phyloP scores from a whole-genome alignment of 2,329 filamentous ascomycete species.

The Blastomyces silverae region DNA sequence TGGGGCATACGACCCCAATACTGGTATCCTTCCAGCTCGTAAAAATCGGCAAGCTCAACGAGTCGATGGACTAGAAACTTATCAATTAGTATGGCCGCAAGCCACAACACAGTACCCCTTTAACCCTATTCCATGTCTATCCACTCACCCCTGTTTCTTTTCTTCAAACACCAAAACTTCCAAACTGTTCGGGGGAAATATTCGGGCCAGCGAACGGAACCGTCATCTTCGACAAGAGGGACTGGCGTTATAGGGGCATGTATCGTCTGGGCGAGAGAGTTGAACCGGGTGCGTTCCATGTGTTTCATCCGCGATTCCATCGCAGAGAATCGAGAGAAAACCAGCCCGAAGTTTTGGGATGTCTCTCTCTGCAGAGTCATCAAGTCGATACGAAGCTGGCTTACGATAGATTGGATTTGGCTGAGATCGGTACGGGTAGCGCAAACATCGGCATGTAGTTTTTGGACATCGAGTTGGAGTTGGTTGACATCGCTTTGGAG shows the following conservation, averaged over 20 bases:
- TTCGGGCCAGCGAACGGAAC: constrained; percentile 32
- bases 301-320: constrained; percentile 34
- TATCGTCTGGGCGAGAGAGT: constrained; percentile 35
- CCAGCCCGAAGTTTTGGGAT: constrained; percentile 27
- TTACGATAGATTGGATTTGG: constrained; percentile 33
- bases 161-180: constrained; percentile 41
- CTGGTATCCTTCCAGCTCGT: constrained; percentile 36
- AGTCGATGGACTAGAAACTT: constrained; percentile 33
- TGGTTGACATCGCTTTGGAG: constrained; percentile 36
- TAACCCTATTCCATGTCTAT: constrained; percentile 2
- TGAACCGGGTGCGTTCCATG: constrained; percentile 36
- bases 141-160: constrained; percentile 35
- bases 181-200: constrained; percentile 38
- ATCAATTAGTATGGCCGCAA: constrained; percentile 6
- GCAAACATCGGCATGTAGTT: constrained; percentile 32
- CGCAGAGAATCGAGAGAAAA: constrained; percentile 28
- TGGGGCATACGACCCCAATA: constrained; percentile 35
- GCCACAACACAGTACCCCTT: background rate
- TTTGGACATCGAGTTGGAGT: constrained; percentile 32
- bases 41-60: constrained; percentile 37
- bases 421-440: constrained; percentile 34
- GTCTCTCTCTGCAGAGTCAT: constrained; percentile 33
- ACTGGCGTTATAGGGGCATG: constrained; percentile 36
- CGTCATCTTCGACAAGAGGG: constrained; percentile 33
- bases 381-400: constrained; percentile 34